Percentiles rank a stretch among this genome's conserved stretches.
Evolutionary conservation across 495 filamentous ascomycete species (phyloP).

Genomic region (Neurospora sp.): DNA sequence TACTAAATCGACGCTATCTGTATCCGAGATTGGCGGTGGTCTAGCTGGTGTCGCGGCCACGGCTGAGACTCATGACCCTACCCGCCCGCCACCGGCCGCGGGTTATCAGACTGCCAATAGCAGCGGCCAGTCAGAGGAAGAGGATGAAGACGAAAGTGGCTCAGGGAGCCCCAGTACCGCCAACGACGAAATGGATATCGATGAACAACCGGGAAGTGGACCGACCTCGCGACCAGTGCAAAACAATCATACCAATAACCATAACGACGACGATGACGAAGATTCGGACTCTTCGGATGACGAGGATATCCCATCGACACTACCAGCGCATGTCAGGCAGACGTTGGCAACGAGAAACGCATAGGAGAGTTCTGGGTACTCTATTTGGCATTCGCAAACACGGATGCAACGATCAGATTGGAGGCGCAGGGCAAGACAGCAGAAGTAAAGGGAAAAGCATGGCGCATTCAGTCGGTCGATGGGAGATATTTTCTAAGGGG

Average conservation of each 20-base stretch:
- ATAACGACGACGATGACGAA: slow-evolving; percentile 15
- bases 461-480: neutral
- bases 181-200: neutral
- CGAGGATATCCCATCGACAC: slow-evolving; percentile 31
- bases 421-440: neutral
- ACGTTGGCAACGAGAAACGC: slow-evolving; percentile 5
- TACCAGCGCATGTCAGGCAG: slow-evolving; percentile 20
- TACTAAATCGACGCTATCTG: slow-evolving; percentile 19
- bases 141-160: neutral
- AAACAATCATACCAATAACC: neutral
- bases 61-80: slow-evolving; percentile 22
- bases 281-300: slow-evolving; percentile 27
- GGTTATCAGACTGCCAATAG: slow-evolving; percentile 4
- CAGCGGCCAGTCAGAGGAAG: neutral
- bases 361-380: neutral
- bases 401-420: neutral
- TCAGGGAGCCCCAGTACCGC: neutral
- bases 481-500: too few species aligned
- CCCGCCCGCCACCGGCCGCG: slow-evolving; percentile 5
- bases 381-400: neutral
- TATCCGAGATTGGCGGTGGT: slow-evolving; percentile 21
- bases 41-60: slow-evolving; percentile 22
- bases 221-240: neutral
- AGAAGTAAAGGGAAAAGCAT: neutral
- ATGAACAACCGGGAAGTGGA: neutral